Evolutionary conservation across 2,329 filamentous ascomycete genomes (phyloP), one percentile per base, ranked within the genome.

Genomic region (Metarhizium brunneum): DNA sequence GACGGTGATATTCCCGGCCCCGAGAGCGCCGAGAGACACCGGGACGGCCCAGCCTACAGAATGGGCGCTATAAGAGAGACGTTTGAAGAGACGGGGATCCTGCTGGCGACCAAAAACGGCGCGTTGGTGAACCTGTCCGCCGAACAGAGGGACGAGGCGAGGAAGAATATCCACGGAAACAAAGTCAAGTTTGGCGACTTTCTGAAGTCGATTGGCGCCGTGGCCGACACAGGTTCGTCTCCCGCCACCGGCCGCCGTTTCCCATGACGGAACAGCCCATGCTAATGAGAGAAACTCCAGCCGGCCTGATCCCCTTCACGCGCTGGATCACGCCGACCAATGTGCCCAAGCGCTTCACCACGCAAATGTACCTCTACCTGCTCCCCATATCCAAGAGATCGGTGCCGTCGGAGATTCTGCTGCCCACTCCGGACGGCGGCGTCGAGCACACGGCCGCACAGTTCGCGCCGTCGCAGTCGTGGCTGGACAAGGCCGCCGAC

Each of bases 281-380:
- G 25, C 49, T 36, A 30, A 51, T 16, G 20, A 51, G 20, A 35
- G 8, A 25, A 25, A 13, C 32, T 13, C 11, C 5, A 82, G 85
- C 85, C 2, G 76, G 78, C 42, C 73, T 96, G 3, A 74, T 89
- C 7, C 90, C 92, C 0, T 96, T 95, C 66, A 96, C 92, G 0
- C 83, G 90, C 54, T 97, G 94, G 94, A 79, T 97, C 55, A 97
- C 94, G 2, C 92, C 92, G 0, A 71, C 76, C 0, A 83, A 81
- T 58, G 74, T 86, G 1, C 81, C 84, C 0, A 90, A 86, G 63
- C 82, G 94, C 49, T 99, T 95, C 73, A 90, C 88, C 0, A 96
- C 92, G 0, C 92, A 96, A 68, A 97, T 97, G 92, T 99, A 97
- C 71, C 70, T 97, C 11, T 96, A 96, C 71, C 86, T 95, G 70